A percentile compares a stretch with the other conserved stretches of the same genome.
These are phyloP conservation scores for Bipolaris zeicola DNA, from an alignment of 2,329 filamentous ascomycete genomes.

Conservation along the genomic window DNA sequence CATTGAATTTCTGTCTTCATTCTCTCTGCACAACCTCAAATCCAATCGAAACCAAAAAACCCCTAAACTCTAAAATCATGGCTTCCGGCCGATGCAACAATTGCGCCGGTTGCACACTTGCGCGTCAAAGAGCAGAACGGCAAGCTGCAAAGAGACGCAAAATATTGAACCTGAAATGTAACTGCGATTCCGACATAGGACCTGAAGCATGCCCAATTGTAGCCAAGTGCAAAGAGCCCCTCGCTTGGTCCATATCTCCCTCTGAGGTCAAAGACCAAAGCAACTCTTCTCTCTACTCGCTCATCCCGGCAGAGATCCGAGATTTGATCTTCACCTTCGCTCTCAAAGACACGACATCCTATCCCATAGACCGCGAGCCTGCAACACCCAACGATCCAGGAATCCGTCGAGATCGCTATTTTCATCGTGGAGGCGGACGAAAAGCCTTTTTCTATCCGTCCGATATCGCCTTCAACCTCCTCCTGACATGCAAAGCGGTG, in stretches of 20 bases:
- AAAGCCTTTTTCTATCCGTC: background rate
- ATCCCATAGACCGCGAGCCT: constrained; percentile 3
- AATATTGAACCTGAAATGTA: background rate
- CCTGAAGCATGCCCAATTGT: background rate
- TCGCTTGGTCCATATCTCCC: constrained; percentile 23
- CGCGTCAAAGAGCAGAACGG: background rate
- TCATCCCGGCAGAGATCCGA: constrained; percentile 24
- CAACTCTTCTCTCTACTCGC: constrained; percentile 17
- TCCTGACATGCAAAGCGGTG: constrained; percentile 26
- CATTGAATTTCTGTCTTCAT: background rate
- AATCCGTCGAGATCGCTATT: background rate
- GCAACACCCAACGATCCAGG: background rate
- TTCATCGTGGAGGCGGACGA: background rate
- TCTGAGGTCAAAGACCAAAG: constrained; percentile 8
- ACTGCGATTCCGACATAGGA: background rate
- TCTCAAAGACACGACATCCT: constrained; percentile 14
- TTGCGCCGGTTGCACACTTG: background rate
- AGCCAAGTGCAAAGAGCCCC: constrained; percentile 15
- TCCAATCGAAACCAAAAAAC: background rate
- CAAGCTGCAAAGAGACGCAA: background rate
- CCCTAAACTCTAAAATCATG: background rate
- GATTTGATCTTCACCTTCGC: constrained; percentile 25
- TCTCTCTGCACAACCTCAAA: background rate
- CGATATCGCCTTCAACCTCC: constrained; percentile 19
- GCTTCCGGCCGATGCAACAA: background rate